phyloP scores from a whole-genome alignment of 148 eudicot species.

The Camellia sinensis region DNA sequence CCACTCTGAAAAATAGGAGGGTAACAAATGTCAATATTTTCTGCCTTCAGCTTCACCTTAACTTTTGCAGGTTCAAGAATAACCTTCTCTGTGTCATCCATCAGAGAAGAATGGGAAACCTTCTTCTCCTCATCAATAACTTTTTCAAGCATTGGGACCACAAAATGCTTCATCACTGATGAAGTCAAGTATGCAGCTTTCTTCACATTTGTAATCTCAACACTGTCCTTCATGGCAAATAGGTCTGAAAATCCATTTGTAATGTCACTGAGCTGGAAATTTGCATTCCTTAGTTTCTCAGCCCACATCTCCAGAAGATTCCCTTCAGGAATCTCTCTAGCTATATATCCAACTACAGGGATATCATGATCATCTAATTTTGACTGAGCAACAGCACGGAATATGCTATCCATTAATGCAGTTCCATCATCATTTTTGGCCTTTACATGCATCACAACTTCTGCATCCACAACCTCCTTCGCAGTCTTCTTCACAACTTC shows the following conservation, averaged over 20 bases:
- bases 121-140: slow-evolving; percentile 64
- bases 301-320: slow-evolving; percentile 43
- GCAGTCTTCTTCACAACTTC: slow-evolving; percentile 38
- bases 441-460: slow-evolving; percentile 48
- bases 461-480: slow-evolving; percentile 43
- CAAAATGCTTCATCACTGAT: slow-evolving; percentile 56
- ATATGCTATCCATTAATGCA: slow-evolving; percentile 41
- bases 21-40: slow-evolving; percentile 64
- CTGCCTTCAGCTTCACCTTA: slow-evolving; percentile 54
- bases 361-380: slow-evolving; percentile 25
- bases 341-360: slow-evolving; percentile 42
- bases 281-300: slow-evolving; percentile 35
- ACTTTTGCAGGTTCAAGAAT: slow-evolving; percentile 43
- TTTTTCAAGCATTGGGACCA: slow-evolving; percentile 57
- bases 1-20: slow-evolving; percentile 70
- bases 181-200: slow-evolving; percentile 54
- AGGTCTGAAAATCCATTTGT: slow-evolving; percentile 48
- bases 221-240: slow-evolving; percentile 48
- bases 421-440: slow-evolving; percentile 42
- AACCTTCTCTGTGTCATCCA: slow-evolving; percentile 60
- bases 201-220: slow-evolving; percentile 42
- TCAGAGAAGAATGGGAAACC: slow-evolving; percentile 47
- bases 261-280: slow-evolving; percentile 33
- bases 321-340: slow-evolving; percentile 58
- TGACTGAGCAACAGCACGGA: slow-evolving; percentile 25